Evolutionary conservation across 768 basidiomycete genomes (phyloP).

Genomic region (Roridomyces roridus): DNA sequence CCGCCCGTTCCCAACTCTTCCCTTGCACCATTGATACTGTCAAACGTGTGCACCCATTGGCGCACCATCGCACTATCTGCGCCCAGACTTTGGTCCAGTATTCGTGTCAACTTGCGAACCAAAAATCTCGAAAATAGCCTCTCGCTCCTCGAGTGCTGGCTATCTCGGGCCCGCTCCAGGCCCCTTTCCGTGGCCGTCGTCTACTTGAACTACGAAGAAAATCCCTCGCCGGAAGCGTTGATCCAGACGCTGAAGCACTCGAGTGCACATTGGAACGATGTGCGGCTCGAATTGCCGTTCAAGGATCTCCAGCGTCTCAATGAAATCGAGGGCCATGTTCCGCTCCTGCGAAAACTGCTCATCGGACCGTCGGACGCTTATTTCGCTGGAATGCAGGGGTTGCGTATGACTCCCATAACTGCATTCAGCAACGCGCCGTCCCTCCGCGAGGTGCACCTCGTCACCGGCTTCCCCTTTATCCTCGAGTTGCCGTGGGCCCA

Average conservation of each 20-base stretch:
- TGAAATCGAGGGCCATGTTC: conserved; percentile 8
- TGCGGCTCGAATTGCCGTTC: conserved; percentile 19
- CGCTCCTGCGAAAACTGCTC: conserved; percentile 14
- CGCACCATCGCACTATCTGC: conserved; percentile 9
- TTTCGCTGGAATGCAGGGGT: conserved; percentile 8
- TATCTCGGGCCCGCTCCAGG: conserved; percentile 2
- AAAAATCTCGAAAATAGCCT: conserved; percentile 6
- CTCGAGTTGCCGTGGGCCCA: conserved; percentile 17
- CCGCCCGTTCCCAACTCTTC: conserved; percentile 1
- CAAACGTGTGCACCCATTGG: conserved; percentile 8
- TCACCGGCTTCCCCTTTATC: conserved; percentile 18
- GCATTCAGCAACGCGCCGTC: conserved; percentile 14
- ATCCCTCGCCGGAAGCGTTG: conserved; percentile 5
- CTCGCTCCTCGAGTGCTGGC: conserved; percentile 14
- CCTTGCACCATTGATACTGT: conserved; percentile 4
- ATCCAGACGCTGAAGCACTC: conserved; percentile 1
- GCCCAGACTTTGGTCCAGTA: conserved; percentile 8
- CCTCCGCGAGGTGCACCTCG: conserved; percentile 19
- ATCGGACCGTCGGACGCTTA: conserved; percentile 14
- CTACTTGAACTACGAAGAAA: conserved; percentile 14
- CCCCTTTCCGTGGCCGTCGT: conserved; percentile 12
- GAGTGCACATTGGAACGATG: conserved; percentile 15
- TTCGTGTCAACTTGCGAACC: conserved; percentile 7
- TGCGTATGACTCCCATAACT: conserved; percentile 12
- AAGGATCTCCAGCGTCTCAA: conserved; percentile 17